Percentiles rank a stretch among this genome's conserved stretches.
These are phyloP conservation scores for Xylaria polymorpha DNA, from an alignment of 2,329 filamentous ascomycete species.

Conservation along the genomic window DNA sequence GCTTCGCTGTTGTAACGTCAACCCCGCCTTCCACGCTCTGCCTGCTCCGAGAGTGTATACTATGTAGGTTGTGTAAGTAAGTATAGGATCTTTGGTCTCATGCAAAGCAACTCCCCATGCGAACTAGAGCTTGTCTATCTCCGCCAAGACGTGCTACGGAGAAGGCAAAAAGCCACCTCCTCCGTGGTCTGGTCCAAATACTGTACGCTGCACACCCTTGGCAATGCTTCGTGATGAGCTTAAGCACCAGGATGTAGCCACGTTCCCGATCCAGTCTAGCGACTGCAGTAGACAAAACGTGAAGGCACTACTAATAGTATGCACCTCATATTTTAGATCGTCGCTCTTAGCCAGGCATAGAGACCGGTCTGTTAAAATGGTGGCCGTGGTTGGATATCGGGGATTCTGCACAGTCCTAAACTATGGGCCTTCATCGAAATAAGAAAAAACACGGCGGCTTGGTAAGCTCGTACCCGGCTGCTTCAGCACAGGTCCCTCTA, in stretches of 20 bases:
- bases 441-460: not conserved
- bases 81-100: slow-evolving; percentile 23
- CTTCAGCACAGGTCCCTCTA: not conserved
- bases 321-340: too few species aligned
- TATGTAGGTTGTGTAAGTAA: not conserved
- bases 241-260: slow-evolving; percentile 24
- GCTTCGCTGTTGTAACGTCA: slow-evolving; percentile 28
- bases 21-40: slow-evolving; percentile 31
- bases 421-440: slow-evolving; percentile 14
- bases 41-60: slow-evolving; percentile 4
- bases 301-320: slow-evolving; percentile 10
- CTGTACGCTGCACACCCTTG: slow-evolving; percentile 15
- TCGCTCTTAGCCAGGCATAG: not conserved
- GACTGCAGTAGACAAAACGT: slow-evolving; percentile 2
- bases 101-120: slow-evolving; percentile 29
- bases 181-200: slow-evolving; percentile 16
- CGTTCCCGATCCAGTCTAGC: not conserved
- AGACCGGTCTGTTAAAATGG: not conserved
- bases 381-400: not conserved
- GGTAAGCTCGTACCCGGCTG: slow-evolving; percentile 3
- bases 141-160: slow-evolving; percentile 22
- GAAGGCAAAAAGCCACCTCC: slow-evolving; percentile 17
- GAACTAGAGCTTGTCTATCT: slow-evolving; percentile 21
- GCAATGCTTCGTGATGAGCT: slow-evolving; percentile 18
- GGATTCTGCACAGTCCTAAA: slow-evolving; percentile 1